phyloP scores from a whole-genome alignment of 2,329 filamentous ascomycete species.

The Colletotrichum endophyticum region DNA sequence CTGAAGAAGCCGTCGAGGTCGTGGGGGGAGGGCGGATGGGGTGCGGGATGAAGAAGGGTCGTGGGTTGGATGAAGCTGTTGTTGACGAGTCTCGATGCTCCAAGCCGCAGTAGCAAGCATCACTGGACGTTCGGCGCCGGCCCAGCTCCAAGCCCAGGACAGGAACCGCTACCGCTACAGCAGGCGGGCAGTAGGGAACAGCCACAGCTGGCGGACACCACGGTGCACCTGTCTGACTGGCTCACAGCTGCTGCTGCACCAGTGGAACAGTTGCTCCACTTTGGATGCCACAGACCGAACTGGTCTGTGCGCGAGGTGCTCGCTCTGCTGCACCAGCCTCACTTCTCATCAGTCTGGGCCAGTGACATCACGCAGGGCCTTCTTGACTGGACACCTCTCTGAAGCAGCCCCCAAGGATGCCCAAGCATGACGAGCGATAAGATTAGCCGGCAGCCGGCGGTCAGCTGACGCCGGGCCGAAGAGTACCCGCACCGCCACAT shows the following conservation, averaged over 20 bases:
- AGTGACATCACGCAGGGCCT: slow-evolving; percentile 18
- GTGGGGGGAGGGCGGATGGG: slow-evolving; percentile 8
- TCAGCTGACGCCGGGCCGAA: slow-evolving; percentile 6
- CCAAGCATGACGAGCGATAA: neutral
- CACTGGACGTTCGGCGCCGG: slow-evolving; percentile 11
- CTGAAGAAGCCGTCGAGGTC: neutral
- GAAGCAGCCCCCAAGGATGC: neutral
- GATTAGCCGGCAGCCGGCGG: neutral
- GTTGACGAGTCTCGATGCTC: slow-evolving; percentile 16
- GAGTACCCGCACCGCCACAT: slow-evolving; percentile 1
- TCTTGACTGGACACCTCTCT: neutral
- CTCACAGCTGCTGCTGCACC: neutral
- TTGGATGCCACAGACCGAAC: neutral
- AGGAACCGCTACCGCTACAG: neutral
- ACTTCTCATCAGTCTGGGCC: neutral
- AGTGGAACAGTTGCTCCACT: neutral
- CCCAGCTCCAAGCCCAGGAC: slow-evolving; percentile 9
- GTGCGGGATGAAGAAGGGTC: neutral
- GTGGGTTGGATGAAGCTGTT: slow-evolving; percentile 18
- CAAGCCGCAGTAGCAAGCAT: slow-evolving; percentile 14
- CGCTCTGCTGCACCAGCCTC: neutral
- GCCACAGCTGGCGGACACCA: neutral
- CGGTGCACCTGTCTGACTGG: neutral
- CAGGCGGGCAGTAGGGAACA: neutral
- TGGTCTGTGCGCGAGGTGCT: neutral